phyloP scores from a whole-genome alignment of 106 monocot species.

The Gastrodia elata region DNA sequence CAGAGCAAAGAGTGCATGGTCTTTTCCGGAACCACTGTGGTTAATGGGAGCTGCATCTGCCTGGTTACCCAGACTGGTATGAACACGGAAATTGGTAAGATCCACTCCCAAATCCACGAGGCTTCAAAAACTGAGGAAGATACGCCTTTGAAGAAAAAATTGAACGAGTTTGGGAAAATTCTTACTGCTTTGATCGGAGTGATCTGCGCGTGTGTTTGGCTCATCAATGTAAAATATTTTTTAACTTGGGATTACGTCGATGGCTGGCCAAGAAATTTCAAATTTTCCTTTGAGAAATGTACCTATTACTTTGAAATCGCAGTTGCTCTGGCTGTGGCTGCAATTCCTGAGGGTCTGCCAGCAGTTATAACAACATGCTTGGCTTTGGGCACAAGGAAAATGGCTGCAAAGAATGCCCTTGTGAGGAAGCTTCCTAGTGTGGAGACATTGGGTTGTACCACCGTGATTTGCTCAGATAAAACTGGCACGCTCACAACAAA shows the following conservation, averaged over 20 bases:
- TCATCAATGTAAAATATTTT: conserved; percentile 31
- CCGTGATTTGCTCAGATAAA: conserved; percentile 29
- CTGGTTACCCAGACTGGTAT: conserved; percentile 44
- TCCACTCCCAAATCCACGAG: conserved; percentile 30
- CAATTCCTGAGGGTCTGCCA: conserved; percentile 35
- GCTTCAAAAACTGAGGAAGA: conserved; percentile 33
- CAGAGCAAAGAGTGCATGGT: conserved; percentile 79
- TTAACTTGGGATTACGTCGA: conserved; percentile 32
- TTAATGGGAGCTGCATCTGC: conserved; percentile 72
- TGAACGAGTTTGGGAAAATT: conserved; percentile 31
- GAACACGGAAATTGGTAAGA: conserved; percentile 39
- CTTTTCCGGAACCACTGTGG: conserved; percentile 69
- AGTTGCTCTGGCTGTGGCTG: conserved; percentile 33
- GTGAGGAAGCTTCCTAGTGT: conserved; percentile 64
- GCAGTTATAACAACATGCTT: conserved; percentile 37
- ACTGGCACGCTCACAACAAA: conserved; percentile 60
- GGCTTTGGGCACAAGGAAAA: conserved; percentile 31
- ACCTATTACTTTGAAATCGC: conserved; percentile 31
- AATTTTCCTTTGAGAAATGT: conserved; percentile 34
- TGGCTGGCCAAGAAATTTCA: conserved; percentile 32
- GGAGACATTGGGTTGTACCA: conserved; percentile 39
- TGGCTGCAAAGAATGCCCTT: conserved; percentile 28
- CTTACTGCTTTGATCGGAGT: conserved; percentile 24
- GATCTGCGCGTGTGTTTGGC: conserved; percentile 30
- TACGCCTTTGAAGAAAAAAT: conserved; percentile 27